Evolutionary conservation across 768 basidiomycete species (phyloP).

Genomic region (Gautieria morchelliformis): DNA sequence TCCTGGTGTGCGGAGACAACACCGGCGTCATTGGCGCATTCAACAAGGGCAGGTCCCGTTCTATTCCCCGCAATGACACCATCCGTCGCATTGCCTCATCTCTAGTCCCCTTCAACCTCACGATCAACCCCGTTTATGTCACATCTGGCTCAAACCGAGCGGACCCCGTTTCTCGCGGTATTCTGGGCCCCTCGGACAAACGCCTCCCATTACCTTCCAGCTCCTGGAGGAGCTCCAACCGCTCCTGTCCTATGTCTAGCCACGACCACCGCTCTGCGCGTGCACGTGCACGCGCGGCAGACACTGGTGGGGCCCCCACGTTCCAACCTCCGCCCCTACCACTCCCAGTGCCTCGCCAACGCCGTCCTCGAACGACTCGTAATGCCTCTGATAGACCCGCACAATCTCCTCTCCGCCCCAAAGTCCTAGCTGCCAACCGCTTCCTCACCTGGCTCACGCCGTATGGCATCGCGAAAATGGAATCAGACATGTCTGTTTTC

Average conservation of each 20-base stretch:
- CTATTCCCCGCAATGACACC: neutral
- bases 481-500: neutral
- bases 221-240: no score
- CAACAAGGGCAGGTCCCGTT: neutral
- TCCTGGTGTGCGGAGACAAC: no score
- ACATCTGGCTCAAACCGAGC: neutral
- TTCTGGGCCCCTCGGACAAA: no score
- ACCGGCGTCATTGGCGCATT: slow-evolving; percentile 2
- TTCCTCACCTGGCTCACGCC: neutral
- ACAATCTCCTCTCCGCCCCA: neutral
- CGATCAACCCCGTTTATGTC: neutral
- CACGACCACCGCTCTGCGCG: no score
- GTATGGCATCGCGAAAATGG: neutral
- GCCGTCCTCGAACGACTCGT: neutral
- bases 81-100: neutral
- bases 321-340: neutral
- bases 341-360: neutral
- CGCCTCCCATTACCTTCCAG: no score
- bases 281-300: neutral
- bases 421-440: neutral
- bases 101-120: neutral
- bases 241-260: no score
- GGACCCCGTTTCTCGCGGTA: slow-evolving; percentile 1
- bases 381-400: neutral
- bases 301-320: neutral